A percentile compares a stretch with the other conserved stretches of the same genome.
Evolutionary conservation across 139 green algal genomes (phyloP).

Genomic region (Zygnema circumcarinatum): DNA sequence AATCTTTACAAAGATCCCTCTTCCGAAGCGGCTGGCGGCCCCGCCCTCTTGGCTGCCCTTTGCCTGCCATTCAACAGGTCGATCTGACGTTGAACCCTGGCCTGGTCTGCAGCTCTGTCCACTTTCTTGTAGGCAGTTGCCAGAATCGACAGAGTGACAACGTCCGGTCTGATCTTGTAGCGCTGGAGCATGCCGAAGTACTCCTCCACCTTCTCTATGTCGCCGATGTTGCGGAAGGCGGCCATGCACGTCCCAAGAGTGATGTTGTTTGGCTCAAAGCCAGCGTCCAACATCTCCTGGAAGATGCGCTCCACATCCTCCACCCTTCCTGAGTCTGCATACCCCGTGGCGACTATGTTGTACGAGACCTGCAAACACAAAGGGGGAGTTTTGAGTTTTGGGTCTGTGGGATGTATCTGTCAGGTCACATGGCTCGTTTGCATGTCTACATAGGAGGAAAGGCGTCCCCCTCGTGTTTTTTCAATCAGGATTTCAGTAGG

Average conservation of each 20-base stretch:
- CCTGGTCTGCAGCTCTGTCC: background rate
- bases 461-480: too few species aligned
- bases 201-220: background rate
- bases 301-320: background rate
- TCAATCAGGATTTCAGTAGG: too few species aligned
- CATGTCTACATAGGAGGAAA: too few species aligned
- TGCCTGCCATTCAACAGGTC: background rate
- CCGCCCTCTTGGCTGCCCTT: too few species aligned
- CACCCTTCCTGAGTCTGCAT: background rate
- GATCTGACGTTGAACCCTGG: background rate
- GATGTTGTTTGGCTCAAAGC: background rate
- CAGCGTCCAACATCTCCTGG: background rate
- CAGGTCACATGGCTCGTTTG: too few species aligned
- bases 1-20: too few species aligned
- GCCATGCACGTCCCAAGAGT: background rate
- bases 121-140: background rate
- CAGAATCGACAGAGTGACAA: background rate
- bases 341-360: background rate
- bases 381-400: too few species aligned
- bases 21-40: too few species aligned
- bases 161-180: background rate
- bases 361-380: background rate
- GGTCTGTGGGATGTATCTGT: too few species aligned
- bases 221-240: background rate
- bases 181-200: background rate